Base-by-base conservation (phyloP, 2,329 filamentous ascomycete species). In the Aureobasidium sp. region DNA sequence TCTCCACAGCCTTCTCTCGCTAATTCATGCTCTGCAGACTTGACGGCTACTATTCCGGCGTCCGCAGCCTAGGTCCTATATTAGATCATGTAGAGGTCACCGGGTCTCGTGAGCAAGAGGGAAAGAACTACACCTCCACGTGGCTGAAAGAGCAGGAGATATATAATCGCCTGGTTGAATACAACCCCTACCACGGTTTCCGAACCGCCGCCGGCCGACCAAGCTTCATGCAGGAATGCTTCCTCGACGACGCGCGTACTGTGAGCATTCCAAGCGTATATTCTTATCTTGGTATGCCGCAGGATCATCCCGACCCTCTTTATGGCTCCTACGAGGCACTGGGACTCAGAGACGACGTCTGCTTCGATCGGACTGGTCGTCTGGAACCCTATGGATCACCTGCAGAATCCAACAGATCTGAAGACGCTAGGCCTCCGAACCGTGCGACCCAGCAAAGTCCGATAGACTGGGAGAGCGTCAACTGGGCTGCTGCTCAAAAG, bases 261-360 rank as follows among this genome's bases (percentile, higher is more conserved):
- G 71, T 86, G 2, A 68, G 74, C 0, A 79, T 80, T 0, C 87
- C 87, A 0, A 82, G 86, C 65, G 74, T 89, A 25, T 88, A 84
- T 69, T 86, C 84, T 1, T 90, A 89, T 67, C 76, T 81, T 2
- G 79, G 79, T 27, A 69, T 81, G 14, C 78, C 79, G 22, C 77
- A 80, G 64, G 76, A 80, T 68, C 75, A 77, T 70, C 73, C 76
- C 12, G 72, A 74, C 17, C 77, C 78, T 45, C 76, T 77, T 68
- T 79, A 78, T 62, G 79, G 79, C 49, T 78, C 77, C 3, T 77
- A 80, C 67, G 71, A 77, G 42, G 73, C 76, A 63, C 72, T 81
- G 12, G 78, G 77, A 52, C 68, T 81, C 61, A 70, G 75, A 41
- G 74, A 78, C 55, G 76, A 79, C 62, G 72, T 79, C 55, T 81